Conservation (phyloP, 2,329 filamentous ascomycete species). For the Sporothrix euskadiensis region DNA sequence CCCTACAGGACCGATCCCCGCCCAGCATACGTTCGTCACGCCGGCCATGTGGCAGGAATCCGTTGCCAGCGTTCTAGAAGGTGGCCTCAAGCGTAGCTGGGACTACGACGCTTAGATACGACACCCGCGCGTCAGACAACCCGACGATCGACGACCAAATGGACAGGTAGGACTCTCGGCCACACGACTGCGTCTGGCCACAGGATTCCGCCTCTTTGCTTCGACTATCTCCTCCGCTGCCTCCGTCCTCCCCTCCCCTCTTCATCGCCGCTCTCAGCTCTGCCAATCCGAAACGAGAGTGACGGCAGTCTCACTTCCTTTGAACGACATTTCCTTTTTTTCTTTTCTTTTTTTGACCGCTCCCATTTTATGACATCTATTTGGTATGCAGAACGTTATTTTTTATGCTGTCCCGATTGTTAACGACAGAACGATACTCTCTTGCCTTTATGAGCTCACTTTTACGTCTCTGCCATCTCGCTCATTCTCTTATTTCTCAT, state of each 20-base stretch:
- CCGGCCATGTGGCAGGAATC: constrained; percentile 74
- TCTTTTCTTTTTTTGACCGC: constrained; percentile 2
- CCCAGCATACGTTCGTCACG: constrained; percentile 57
- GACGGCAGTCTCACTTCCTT: background rate
- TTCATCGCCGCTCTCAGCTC: background rate
- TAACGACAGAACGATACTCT: constrained; percentile 26
- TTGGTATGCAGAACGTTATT: constrained; percentile 21
- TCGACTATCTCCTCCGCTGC: background rate
- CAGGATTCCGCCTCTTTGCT: background rate
- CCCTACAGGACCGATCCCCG: constrained; percentile 53
- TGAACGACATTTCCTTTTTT: background rate
- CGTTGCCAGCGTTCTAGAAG: constrained; percentile 68
- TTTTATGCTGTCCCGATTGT: constrained; percentile 16
- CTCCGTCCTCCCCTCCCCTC: background rate
- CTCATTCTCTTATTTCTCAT: background rate
- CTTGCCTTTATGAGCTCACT: background rate
- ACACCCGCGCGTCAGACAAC: too few species aligned
- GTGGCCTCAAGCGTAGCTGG: constrained; percentile 63
- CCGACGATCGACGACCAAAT: background rate
- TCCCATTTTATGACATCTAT: constrained; percentile 15
- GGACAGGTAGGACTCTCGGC: background rate
- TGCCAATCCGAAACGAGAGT: background rate
- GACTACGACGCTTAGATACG: constrained; percentile 48
- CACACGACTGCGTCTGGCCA: background rate
- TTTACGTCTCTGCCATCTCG: background rate